Evolutionary conservation across 1,139 yeast genomes (phyloP).

Genomic region (Waltiozyma sp.): DNA sequence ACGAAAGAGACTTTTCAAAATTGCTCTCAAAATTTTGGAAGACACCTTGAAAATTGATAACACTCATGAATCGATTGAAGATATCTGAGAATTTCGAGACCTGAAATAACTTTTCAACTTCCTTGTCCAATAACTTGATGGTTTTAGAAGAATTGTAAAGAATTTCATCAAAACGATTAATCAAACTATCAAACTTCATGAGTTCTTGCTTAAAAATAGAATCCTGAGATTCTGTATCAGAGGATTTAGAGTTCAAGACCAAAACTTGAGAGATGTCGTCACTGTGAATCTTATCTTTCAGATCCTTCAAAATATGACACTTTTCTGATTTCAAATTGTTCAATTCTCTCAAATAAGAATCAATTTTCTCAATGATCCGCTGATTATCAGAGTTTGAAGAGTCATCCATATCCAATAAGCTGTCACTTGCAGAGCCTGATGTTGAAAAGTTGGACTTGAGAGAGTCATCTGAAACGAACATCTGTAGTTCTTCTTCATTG

Average conservation of each 20-base stretch:
- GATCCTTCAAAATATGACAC: conserved; percentile 43
- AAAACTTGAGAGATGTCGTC: conserved; percentile 82
- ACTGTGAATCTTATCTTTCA: conserved; percentile 60
- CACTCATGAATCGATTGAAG: conserved; percentile 37
- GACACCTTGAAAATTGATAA: conserved; percentile 23
- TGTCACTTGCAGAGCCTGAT: conserved; percentile 3
- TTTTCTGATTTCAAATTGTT: conserved; percentile 40
- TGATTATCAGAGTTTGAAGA: conserved; percentile 7
- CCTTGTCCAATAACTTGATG: conserved; percentile 43
- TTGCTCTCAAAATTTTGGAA: conserved; percentile 58
- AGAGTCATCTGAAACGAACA: neutral
- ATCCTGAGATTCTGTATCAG: conserved; percentile 40
- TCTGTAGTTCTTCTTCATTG: neutral
- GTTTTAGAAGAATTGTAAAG: conserved; percentile 50
- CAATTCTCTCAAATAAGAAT: conserved; percentile 18
- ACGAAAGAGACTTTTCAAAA: conserved; percentile 44
- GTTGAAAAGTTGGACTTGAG: neutral
- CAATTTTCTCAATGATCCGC: conserved; percentile 12
- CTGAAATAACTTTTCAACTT: conserved; percentile 43
- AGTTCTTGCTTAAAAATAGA: conserved; percentile 63
- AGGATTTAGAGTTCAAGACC: conserved; percentile 50
- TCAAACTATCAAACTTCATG: conserved; percentile 64
- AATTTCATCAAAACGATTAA: conserved; percentile 56
- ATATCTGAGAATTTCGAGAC: conserved; percentile 24
- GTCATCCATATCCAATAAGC: conserved; percentile 14